Conservation (phyloP, 179 eudicot genomes). For the Drosera spatulata region DNA sequence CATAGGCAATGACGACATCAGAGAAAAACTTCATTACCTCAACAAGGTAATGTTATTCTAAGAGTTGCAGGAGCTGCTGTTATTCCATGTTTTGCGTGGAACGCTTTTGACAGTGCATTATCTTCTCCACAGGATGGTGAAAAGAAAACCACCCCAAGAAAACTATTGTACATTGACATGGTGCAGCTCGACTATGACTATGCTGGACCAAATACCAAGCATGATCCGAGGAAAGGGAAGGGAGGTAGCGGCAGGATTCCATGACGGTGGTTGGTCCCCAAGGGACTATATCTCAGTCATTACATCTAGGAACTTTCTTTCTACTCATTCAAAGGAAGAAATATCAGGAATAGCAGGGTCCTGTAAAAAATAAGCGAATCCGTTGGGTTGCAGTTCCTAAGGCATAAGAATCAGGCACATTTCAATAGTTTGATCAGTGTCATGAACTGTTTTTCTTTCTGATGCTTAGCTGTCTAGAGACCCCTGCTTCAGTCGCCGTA, state of each 20-base stretch:
- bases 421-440: no score
- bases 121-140: conserved; percentile 23
- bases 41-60: conserved; percentile 7
- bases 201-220: conserved; percentile 80
- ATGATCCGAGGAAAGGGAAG: conserved; percentile 64
- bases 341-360: no score
- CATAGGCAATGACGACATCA: background rate
- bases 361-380: no score
- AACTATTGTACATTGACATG: conserved; percentile 33
- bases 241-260: conserved; percentile 34
- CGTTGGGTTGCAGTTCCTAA: no score
- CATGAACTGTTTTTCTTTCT: no score
- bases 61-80: background rate
- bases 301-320: no score
- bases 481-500: no score
- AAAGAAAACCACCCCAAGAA: conserved; percentile 31
- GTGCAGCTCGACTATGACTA: conserved; percentile 61
- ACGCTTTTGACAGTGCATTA: background rate
- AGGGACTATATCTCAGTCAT: no score
- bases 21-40: background rate
- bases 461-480: no score
- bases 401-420: no score
- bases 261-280: background rate
- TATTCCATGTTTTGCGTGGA: background rate
- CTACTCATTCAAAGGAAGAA: no score